Evolutionary conservation across 1,139 yeast genomes (phyloP).

Genomic region (Nematodospora anomalae): DNA sequence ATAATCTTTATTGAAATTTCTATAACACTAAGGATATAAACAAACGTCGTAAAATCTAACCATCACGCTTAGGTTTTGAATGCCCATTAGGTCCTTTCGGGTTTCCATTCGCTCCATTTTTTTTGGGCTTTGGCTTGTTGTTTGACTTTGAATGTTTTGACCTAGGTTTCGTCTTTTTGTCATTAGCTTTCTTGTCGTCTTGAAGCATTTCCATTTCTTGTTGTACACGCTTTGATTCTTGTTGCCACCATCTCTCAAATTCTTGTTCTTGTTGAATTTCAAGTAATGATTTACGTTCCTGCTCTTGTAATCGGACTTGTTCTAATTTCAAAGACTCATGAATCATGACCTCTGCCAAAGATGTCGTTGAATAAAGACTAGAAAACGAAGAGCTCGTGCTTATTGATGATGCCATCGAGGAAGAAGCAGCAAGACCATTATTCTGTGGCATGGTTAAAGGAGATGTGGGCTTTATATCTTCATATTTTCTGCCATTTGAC

Average conservation of each 20-base stretch:
- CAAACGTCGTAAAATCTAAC: neutral
- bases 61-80: neutral
- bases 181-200: slow-evolving; percentile 5
- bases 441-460: slow-evolving; percentile 1
- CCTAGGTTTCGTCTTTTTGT: slow-evolving; percentile 2
- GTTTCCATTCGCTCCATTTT: neutral
- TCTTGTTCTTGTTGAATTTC: slow-evolving; percentile 80
- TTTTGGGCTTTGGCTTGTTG: slow-evolving; percentile 3
- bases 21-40: too few relatives aligned
- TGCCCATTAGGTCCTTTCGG: neutral
- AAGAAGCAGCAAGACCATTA: neutral
- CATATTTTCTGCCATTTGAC: neutral
- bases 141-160: slow-evolving; percentile 1
- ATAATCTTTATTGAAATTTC: too few relatives aligned
- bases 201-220: slow-evolving; percentile 28
- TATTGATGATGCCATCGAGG: slow-evolving; percentile 9
- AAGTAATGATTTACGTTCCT: slow-evolving; percentile 46
- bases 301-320: slow-evolving; percentile 29
- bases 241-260: slow-evolving; percentile 81
- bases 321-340: slow-evolving; percentile 50
- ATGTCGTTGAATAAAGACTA: slow-evolving; percentile 19
- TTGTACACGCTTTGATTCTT: slow-evolving; percentile 64
- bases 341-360: slow-evolving; percentile 40
- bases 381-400: slow-evolving; percentile 12
- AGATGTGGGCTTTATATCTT: slow-evolving; percentile 5